Evolutionary conservation across 2,329 filamentous ascomycete species (phyloP).

Genomic region (Penicillium brasilianum): DNA sequence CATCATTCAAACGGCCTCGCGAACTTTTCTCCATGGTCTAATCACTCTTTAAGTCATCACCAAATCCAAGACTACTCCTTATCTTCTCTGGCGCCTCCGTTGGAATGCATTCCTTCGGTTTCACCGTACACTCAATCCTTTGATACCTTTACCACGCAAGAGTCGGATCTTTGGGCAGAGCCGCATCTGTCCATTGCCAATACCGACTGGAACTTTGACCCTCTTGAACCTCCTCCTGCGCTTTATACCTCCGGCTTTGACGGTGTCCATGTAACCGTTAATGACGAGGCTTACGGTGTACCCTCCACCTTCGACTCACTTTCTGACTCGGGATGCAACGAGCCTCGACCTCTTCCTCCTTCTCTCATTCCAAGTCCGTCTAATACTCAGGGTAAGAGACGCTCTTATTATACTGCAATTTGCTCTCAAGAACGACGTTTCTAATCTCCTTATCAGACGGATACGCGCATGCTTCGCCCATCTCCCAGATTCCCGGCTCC

Average conservation of each 20-base stretch:
- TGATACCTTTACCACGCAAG: constrained; percentile 22
- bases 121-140: constrained; percentile 25
- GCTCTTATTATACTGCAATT: background rate
- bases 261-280: constrained; percentile 18
- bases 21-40: constrained; percentile 24
- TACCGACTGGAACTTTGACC: constrained; percentile 30
- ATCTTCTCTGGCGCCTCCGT: constrained; percentile 20
- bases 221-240: constrained; percentile 13
- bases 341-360: constrained; percentile 13
- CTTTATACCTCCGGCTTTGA: constrained; percentile 19
- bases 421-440: background rate
- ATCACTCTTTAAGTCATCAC: constrained; percentile 19
- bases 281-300: constrained; percentile 21
- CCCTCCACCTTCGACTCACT: constrained; percentile 26
- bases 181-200: constrained; percentile 26
- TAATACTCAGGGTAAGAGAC: constrained; percentile 27
- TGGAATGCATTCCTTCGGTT: constrained; percentile 23
- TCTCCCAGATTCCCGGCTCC: constrained; percentile 24
- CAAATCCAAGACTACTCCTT: constrained; percentile 17
- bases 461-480: constrained; percentile 27
- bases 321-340: constrained; percentile 29
- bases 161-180: constrained; percentile 30
- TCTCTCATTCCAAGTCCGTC: constrained; percentile 23
- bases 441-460: constrained; percentile 23
- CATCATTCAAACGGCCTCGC: constrained; percentile 25